Base-by-base conservation (phyloP, 1,284 basidiomycete genomes). In the Sanghuangporus weigelae region DNA sequence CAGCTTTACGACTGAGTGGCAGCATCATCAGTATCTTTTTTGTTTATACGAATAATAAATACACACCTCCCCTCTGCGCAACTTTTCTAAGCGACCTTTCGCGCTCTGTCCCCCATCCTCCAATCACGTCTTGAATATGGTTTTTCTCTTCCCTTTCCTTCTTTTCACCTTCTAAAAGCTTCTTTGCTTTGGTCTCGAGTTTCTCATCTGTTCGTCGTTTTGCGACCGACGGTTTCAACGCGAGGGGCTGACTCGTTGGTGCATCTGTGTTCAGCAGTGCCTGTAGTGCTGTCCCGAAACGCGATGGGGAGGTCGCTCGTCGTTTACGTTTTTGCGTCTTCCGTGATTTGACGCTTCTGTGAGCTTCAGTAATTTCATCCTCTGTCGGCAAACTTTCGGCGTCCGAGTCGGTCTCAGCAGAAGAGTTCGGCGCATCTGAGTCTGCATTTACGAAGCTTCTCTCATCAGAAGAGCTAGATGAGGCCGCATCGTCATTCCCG, bases 251-350 rank as follows among this genome's bases (percentile, higher is more conserved):
- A 16, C 79, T 73, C 11, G 87, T 85, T 7, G 89, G 88, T 23
- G 84, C 79, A 68, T 85, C 77, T 36, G 90, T 92, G 64, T 78
- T 78, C 51, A 93, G 78, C 60, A 93, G 77, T 26, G 83, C 81
- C 70, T 89, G 84, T 36, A 93, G 78, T 4, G 89, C 85, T 59
- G 82, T 78, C 67, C 89, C 91, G 69, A 93, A 93, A 56, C 82
- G 83, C 36, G 84, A 81, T n/a, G 87, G 79, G 63, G 84, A 84
- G 8, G 90, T 90, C 35, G 90, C 90, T 59, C 90, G 80, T 51
- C 87, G 81, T 79, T 92, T 93, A 67, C 90, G 83, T 73, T 93
- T 93, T 63, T 82, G 74, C 0, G 90, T 93, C 72, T 92, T 87
- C 65, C 82, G 85, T 11, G 90, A 92, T 73, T 92, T 92, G 68